Conservation (phyloP, 331 rosid genomes). For the Cydonia oblonga region DNA sequence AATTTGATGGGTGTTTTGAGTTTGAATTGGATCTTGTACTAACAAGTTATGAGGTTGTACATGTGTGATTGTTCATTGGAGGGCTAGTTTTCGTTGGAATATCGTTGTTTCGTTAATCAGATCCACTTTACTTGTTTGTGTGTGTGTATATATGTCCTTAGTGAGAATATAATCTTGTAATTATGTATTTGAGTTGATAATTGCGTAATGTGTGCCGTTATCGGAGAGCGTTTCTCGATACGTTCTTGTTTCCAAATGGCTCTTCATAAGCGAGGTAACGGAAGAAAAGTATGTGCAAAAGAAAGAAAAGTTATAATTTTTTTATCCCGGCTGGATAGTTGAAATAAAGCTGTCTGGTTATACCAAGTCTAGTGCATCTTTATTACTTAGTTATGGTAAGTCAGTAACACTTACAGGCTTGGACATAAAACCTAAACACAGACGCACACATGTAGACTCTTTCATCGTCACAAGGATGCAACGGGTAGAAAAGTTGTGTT, state of each 20-base stretch:
- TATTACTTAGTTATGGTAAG: neutral
- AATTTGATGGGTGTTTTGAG: constrained; percentile 12
- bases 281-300: neutral
- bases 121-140: constrained; percentile 3
- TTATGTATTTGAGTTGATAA: neutral
- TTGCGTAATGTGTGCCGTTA: neutral
- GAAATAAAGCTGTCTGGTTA: neutral
- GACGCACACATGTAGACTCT: neutral
- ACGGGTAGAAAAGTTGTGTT: neutral
- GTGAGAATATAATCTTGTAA: neutral
- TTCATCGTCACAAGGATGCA: neutral
- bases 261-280: neutral
- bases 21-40: constrained; percentile 44
- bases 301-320: neutral
- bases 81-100: constrained; percentile 12
- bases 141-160: neutral
- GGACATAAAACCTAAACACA: neutral
- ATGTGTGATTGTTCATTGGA: constrained; percentile 14
- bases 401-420: neutral
- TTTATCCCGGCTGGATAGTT: neutral
- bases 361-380: neutral
- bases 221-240: neutral
- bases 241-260: neutral
- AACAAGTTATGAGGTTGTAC: constrained; percentile 6
- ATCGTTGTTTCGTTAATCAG: constrained; percentile 8